Conservation (phyloP, 108 stramenopile genomes). For the Cylindrotheca fusiformis region DNA sequence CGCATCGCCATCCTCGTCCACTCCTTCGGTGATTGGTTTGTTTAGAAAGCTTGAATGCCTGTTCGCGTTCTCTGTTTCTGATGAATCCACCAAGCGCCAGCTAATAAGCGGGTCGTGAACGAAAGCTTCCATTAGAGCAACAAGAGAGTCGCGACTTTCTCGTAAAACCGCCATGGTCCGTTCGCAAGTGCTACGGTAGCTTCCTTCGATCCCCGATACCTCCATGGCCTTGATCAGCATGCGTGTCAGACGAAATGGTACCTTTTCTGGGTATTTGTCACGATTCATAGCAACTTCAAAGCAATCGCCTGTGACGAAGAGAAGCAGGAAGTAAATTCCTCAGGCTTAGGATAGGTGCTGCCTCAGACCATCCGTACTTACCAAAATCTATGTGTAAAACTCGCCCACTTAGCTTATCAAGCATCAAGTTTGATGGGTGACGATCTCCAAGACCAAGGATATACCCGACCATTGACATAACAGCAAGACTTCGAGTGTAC, state of each 20-base stretch:
- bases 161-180: constrained; percentile 94
- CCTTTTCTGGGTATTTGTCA: constrained; percentile 97
- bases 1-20: constrained; percentile 47
- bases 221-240: constrained; percentile 99
- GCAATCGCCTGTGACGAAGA: constrained; percentile 68
- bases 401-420: constrained; percentile 90
- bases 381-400: constrained; percentile 96
- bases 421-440: constrained; percentile 91
- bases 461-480: constrained; percentile 99
- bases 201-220: constrained; percentile 97
- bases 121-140: constrained; percentile 99
- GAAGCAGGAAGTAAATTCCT: not conserved
- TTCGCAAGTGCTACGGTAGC: constrained; percentile 96
- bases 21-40: constrained; percentile 43
- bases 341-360: constrained; percentile 15
- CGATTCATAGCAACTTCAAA: constrained; percentile 99
- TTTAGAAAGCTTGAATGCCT: constrained; percentile 21
- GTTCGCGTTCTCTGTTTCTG: not conserved
- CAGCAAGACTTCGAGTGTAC: constrained; percentile 95
- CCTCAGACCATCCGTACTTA: constrained; percentile 6
- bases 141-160: constrained; percentile 93
- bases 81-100: constrained; percentile 87
- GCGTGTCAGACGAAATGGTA: constrained; percentile 99
- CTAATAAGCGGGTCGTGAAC: constrained; percentile 99
- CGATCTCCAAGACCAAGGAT: constrained; percentile 91